Percentiles rank a stretch among this genome's conserved stretches.
Evolutionary conservation across 2,329 filamentous ascomycete species (phyloP).

Genomic region (Hysterium pulicare): DNA sequence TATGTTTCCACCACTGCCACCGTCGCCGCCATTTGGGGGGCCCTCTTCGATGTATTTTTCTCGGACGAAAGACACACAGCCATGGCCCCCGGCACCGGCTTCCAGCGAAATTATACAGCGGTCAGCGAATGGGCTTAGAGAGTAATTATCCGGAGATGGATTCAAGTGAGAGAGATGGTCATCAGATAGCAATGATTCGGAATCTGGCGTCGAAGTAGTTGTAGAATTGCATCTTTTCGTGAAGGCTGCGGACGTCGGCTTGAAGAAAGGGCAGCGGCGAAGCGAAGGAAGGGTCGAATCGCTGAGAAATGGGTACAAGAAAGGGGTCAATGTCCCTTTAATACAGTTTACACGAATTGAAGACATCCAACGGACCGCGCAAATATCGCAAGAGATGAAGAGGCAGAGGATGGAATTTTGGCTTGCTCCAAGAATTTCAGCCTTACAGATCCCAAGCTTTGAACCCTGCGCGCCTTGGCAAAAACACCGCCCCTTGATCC

Average conservation of each 20-base stretch:
- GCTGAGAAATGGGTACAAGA: conserved; percentile 44
- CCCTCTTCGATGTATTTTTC: conserved; percentile 88
- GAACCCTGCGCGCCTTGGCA: neutral
- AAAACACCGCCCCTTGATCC: too few species aligned
- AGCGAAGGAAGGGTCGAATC: conserved; percentile 20
- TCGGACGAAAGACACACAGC: conserved; percentile 89
- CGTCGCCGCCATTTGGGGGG: conserved; percentile 91
- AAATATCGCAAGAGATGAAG: neutral
- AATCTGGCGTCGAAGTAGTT: conserved; percentile 5
- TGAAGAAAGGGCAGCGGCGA: conserved; percentile 18
- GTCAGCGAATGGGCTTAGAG: conserved; percentile 79
- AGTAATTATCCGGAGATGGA: conserved; percentile 80
- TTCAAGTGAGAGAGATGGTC: conserved; percentile 55
- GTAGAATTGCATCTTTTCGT: conserved; percentile 29
- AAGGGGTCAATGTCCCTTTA: conserved; percentile 40
- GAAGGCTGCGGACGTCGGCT: too few species aligned
- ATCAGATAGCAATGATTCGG: conserved; percentile 8
- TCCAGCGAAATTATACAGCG: conserved; percentile 74
- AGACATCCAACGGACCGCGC: conserved; percentile 32
- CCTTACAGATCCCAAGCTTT: neutral
- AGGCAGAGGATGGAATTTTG: neutral
- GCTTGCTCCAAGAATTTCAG: neutral
- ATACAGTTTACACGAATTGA: conserved; percentile 25
- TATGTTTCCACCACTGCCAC: conserved; percentile 84
- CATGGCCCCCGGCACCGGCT: conserved; percentile 80